phyloP scores from a whole-genome alignment of 345 rosid genomes.

The Melastoma malabathricum region DNA sequence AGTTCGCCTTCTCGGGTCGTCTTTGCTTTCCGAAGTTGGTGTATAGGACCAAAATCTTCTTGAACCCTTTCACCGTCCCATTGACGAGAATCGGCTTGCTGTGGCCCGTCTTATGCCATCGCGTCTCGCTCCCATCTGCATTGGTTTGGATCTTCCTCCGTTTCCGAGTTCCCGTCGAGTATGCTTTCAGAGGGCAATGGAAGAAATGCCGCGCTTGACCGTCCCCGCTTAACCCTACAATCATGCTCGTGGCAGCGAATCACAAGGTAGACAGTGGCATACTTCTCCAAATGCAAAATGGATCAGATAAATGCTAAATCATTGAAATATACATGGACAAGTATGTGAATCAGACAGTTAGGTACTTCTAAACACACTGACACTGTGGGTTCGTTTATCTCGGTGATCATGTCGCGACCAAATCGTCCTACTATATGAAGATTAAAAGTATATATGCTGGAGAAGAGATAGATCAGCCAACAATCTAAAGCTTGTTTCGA shows the following conservation, averaged over 20 bases:
- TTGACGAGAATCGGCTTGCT: constrained; percentile 44
- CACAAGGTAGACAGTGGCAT: not conserved
- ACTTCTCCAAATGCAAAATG: too few species aligned
- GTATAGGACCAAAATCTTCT: constrained; percentile 81
- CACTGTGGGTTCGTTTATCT: too few species aligned
- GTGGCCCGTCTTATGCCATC: constrained; percentile 98
- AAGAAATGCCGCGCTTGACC: constrained; percentile 88
- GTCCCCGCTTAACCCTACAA: constrained; percentile 65
- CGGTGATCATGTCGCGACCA: too few species aligned
- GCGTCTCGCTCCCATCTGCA: constrained; percentile 62
- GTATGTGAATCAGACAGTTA: too few species aligned
- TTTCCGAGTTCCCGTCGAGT: constrained; percentile 83
- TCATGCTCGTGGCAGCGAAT: not conserved
- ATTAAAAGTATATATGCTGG: too few species aligned
- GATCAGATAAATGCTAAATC: too few species aligned
- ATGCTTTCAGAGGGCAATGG: constrained; percentile 88
- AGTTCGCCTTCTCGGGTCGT: constrained; percentile 81
- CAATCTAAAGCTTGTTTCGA: too few species aligned
- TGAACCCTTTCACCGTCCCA: constrained; percentile 56
- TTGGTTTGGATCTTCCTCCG: constrained; percentile 68
- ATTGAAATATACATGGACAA: too few species aligned
- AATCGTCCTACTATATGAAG: too few species aligned
- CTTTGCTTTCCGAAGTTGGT: constrained; percentile 76
- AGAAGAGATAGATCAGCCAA: too few species aligned
- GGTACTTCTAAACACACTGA: too few species aligned